These are phyloP conservation scores for Echites panduratus DNA, from an alignment of 257 asterid species.

Conservation along the genomic window DNA sequence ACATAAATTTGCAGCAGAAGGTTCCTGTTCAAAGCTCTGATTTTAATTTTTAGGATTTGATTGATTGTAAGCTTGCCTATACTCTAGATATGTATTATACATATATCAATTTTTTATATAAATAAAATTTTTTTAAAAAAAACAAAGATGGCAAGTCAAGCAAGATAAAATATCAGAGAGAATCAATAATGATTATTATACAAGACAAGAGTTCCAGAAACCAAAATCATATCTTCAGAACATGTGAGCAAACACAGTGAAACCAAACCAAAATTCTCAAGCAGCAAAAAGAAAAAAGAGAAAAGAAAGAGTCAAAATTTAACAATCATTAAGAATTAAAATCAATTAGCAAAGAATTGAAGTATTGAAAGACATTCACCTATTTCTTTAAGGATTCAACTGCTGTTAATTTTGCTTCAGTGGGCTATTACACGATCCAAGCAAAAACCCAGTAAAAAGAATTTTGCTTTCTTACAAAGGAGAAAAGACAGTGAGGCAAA, in stretches of 20 bases:
- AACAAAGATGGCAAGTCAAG: not conserved
- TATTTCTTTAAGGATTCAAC: not conserved
- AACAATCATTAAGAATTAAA: not conserved
- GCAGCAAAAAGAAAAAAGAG: not conserved
- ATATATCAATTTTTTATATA: not conserved
- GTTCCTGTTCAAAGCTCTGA: not conserved
- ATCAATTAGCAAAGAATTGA: not conserved
- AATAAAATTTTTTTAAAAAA: too few relatives aligned
- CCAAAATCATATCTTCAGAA: not conserved
- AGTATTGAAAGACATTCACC: not conserved
- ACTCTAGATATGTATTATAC: not conserved
- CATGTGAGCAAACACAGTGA: not conserved
- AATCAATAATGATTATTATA: not conserved
- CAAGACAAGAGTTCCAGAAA: not conserved
- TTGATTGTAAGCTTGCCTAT: not conserved
- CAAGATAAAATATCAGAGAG: not conserved
- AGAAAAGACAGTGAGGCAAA: not conserved
- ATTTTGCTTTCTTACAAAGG: not conserved
- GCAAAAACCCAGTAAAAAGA: not conserved
- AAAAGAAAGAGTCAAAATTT: not conserved
- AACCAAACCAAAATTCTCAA: not conserved
- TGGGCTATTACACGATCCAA: not conserved
- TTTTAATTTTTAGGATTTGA: not conserved
- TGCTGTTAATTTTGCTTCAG: not conserved
- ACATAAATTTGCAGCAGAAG: not conserved